Evolutionary conservation across 306 rosid species (phyloP).

Genomic region (Rosa multiflora): DNA sequence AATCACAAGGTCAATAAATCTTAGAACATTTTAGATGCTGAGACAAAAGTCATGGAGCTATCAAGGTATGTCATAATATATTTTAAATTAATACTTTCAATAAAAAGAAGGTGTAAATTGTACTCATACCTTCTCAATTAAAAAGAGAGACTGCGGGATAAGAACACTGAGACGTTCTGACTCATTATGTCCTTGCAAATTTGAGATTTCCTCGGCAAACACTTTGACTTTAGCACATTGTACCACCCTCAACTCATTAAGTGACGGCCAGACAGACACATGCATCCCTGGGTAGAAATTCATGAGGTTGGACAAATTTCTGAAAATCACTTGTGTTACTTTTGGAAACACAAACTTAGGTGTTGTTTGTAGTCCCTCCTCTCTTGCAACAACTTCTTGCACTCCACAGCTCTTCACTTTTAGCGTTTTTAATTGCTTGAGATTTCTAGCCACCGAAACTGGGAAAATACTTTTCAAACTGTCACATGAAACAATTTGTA

Average conservation of each 20-base stretch:
- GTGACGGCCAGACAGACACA: slow-evolving; percentile 15
- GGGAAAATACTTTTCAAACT: slow-evolving; percentile 3
- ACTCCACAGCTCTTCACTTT: slow-evolving; percentile 27
- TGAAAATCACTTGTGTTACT: background rate
- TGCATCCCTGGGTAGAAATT: slow-evolving; percentile 20
- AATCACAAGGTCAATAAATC: too few relatives aligned
- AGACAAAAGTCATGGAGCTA: too few relatives aligned
- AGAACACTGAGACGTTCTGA: too few relatives aligned
- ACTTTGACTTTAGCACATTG: background rate
- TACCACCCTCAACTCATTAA: background rate
- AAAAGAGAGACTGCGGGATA: background rate
- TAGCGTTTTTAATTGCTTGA: slow-evolving; percentile 18
- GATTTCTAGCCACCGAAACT: slow-evolving; percentile 21
- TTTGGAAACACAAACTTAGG: slow-evolving; percentile 10
- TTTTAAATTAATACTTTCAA: too few relatives aligned
- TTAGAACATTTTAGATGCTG: too few relatives aligned
- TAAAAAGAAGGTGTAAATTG: background rate
- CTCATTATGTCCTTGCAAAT: background rate
- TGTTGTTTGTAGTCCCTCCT: background rate
- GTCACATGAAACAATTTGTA: too few relatives aligned
- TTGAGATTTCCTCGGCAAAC: background rate
- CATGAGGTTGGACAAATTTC: background rate
- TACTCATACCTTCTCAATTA: background rate
- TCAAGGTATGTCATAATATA: too few relatives aligned
- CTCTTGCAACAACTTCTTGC: slow-evolving; percentile 16